Evolutionary conservation across 495 filamentous ascomycete genomes (phyloP).

Genomic region (Aspergillus avenaceus): DNA sequence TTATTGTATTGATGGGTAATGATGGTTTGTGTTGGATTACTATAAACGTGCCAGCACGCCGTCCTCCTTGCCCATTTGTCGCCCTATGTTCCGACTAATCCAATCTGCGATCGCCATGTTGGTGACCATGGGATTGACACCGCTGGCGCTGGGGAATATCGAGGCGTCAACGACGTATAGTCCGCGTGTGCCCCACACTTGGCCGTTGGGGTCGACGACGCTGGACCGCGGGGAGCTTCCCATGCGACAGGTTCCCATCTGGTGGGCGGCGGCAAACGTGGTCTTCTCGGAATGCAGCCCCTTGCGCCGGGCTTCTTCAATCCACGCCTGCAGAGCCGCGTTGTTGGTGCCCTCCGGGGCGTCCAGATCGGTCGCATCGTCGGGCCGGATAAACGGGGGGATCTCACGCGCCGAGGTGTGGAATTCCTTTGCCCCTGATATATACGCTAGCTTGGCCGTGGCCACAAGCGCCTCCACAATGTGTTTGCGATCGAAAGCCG

Average conservation of each 20-base stretch:
- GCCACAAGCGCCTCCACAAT: conserved; percentile 68
- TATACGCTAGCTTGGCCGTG: conserved; percentile 69
- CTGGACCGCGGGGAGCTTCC: conserved; percentile 50
- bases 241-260: conserved; percentile 93
- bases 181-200: conserved; percentile 70
- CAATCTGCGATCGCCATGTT: conserved; percentile 73
- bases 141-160: conserved; percentile 83
- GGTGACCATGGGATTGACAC: conserved; percentile 93
- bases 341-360: conserved; percentile 57
- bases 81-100: conserved; percentile 36
- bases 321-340: conserved; percentile 62
- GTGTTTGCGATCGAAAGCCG: conserved; percentile 63
- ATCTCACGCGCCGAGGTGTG: conserved; percentile 55
- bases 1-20: too few species aligned
- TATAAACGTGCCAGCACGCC: conserved; percentile 10
- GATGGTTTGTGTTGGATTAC: too few species aligned
- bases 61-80: conserved; percentile 20
- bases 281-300: conserved; percentile 41
- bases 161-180: conserved; percentile 84
- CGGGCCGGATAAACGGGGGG: conserved; percentile 60
- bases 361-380: conserved; percentile 22
- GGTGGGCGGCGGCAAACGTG: conserved; percentile 67
- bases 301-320: conserved; percentile 55
- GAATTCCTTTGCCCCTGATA: conserved; percentile 75
- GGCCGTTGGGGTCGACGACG: conserved; percentile 71